Base-by-base conservation (phyloP, 768 basidiomycete species). In the Pleurotus pulmonarius region DNA sequence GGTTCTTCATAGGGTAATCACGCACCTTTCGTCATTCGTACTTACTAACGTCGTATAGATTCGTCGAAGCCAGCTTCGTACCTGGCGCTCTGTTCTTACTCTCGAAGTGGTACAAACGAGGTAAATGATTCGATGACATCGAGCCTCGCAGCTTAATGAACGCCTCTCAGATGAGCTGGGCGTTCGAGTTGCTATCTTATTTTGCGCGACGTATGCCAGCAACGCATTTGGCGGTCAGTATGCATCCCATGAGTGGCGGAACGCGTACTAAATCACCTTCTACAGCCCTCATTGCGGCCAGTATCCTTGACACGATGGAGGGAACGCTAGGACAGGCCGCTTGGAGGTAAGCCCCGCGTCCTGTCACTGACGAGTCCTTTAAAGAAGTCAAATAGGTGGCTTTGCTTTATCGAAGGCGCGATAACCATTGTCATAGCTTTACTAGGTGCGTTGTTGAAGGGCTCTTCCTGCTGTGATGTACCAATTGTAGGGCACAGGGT, bases 141-240 rank as follows among this genome's bases (percentile, higher is more conserved):
- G 29, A 71, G 71, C 40, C 53, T 49, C 1, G 60, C 48, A 49
- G 48, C 41, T 15, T 24, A 53, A 6, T 55, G 56, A 39, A 58
- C 37, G 34, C 22, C 15, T 49, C 1, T 59, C 60, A 46, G 57
- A 44, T 34, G 59, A 62, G 26, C 56, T 58, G 7, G 59, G 59
- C 0, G 29, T 60, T 7, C 61, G 77, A 15, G 73, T 71, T 9
- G 75, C 78, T 38, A 70, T 78, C 51, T 63, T 81, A 26, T 80
- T 75, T 61, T 80, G 77, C 59, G 80, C 81, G 37, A 80, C 77
- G 54, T 67, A 82, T 29, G 75, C 80, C 56, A 75, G 74, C 13
- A 83, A 83, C 68, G 83, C 82, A 9, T 83, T 83, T 58, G 82
- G 61, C 11, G 56, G 78, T 2, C 67, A 82, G 37, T 67, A 82